Conservation (phyloP, 768 basidiomycete genomes). For the Tephrocybe sp. region DNA sequence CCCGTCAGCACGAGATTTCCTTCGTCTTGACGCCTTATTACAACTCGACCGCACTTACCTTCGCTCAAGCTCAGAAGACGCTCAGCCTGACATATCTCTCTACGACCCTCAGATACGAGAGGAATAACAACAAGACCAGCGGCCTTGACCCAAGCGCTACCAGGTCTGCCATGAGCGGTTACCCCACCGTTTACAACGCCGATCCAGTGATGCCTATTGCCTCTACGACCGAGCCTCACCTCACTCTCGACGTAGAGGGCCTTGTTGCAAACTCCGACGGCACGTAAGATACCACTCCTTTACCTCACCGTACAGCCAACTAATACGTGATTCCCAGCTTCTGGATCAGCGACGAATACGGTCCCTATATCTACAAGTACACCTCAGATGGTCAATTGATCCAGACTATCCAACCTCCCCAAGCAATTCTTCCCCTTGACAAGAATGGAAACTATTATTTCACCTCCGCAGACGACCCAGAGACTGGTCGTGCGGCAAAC, state of each 20-base stretch:
- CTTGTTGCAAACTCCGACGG: conserved; percentile 57
- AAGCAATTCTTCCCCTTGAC: conserved; percentile 50
- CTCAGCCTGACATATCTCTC: conserved; percentile 47
- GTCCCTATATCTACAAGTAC: conserved; percentile 61
- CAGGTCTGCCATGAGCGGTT: conserved; percentile 36
- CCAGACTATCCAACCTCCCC: conserved; percentile 55
- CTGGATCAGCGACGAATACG: conserved; percentile 71
- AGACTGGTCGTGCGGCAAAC: conserved; percentile 52
- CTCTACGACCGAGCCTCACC: conserved; percentile 36
- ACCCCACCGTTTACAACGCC: conserved; percentile 25
- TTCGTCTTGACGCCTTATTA: conserved; percentile 61
- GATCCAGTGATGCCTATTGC: conserved; percentile 49
- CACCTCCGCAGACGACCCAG: conserved; percentile 43
- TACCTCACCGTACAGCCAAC: neutral
- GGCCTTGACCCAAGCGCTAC: conserved; percentile 54
- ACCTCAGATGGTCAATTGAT: conserved; percentile 43
- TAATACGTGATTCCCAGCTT: conserved; percentile 30
- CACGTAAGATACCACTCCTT: conserved; percentile 32
- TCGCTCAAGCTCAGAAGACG: conserved; percentile 47
- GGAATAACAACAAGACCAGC: conserved; percentile 42
- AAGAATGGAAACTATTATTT: conserved; percentile 47
- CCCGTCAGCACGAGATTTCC: conserved; percentile 55
- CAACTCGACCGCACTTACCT: conserved; percentile 39
- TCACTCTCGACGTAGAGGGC: conserved; percentile 59
- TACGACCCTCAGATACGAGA: conserved; percentile 50